These are phyloP conservation scores for Rosa multiflora DNA, from an alignment of 306 rosid species.

Conservation along the genomic window DNA sequence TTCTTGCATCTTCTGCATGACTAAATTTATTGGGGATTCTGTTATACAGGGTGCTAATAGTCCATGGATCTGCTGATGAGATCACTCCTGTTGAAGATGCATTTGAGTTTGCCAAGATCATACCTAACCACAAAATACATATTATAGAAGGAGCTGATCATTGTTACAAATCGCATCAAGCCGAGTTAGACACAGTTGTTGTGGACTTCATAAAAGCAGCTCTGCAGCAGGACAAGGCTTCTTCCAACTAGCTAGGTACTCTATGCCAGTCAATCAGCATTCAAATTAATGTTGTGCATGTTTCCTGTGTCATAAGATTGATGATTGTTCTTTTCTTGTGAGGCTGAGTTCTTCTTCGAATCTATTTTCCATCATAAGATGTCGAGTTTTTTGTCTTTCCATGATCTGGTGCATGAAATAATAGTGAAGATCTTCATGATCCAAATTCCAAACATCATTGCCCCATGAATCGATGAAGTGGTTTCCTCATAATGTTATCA, in stretches of 20 bases:
- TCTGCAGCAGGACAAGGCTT: not conserved
- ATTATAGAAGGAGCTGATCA: not conserved
- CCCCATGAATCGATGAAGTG: not conserved
- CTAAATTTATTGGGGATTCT: not conserved
- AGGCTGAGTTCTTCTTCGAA: not conserved
- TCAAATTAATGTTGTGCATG: not conserved
- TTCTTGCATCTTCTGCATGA: not conserved
- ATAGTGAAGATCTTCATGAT: not conserved
- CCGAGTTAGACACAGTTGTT: not conserved
- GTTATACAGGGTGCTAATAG: not conserved
- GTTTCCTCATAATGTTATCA: not conserved
- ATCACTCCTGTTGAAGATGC: not conserved
- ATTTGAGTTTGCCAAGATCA: not conserved
- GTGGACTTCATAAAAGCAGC: not conserved
- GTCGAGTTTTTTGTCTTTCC: not conserved
- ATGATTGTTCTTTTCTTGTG: not conserved
- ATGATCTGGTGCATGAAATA: not conserved
- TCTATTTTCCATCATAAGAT: not conserved
- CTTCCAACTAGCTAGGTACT: not conserved
- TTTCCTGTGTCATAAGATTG: not conserved
- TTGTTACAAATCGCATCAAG: not conserved
- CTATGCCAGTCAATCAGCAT: not conserved
- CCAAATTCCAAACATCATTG: not conserved
- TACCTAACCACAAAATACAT: constrained; percentile 1
- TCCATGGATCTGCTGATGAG: constrained; percentile 3